Percentiles rank a stretch among this genome's conserved stretches.
Conservation (phyloP, 495 filamentous ascomycete species). For the Cladorrhinum samala region DNA sequence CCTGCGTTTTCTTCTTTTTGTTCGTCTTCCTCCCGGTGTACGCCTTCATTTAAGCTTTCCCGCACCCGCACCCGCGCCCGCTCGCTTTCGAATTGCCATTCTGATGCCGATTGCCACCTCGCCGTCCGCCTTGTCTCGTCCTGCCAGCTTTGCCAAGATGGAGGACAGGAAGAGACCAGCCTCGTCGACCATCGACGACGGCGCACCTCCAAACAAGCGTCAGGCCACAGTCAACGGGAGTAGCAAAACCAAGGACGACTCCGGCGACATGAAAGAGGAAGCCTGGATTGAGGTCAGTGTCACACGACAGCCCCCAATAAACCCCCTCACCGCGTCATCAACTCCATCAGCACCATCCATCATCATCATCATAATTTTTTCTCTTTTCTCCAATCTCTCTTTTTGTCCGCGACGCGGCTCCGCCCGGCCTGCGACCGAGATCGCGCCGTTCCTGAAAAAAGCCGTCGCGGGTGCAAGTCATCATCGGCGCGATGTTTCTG, state of each 20-base stretch:
- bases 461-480: slow-evolving; percentile 11
- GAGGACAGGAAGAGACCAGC: slow-evolving; percentile 94
- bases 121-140: slow-evolving; percentile 61
- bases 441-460: slow-evolving; percentile 9
- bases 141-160: slow-evolving; percentile 73
- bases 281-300: slow-evolving; percentile 70
- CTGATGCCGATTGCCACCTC: slow-evolving; percentile 79
- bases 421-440: slow-evolving; percentile 1
- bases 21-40: neutral
- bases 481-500: slow-evolving; percentile 21
- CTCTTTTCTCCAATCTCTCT: slow-evolving; percentile 3
- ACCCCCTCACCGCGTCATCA: slow-evolving; percentile 12
- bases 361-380: slow-evolving; percentile 1
- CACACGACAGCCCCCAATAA: slow-evolving; percentile 23
- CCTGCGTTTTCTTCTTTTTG: slow-evolving; percentile 20
- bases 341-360: slow-evolving; percentile 7
- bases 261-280: slow-evolving; percentile 74
- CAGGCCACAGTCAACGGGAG: slow-evolving; percentile 78
- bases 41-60: slow-evolving; percentile 13
- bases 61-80: slow-evolving; percentile 15
- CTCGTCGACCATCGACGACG: slow-evolving; percentile 63
- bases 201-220: slow-evolving; percentile 78
- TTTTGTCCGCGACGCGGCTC: slow-evolving; percentile 10
- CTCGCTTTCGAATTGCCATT: slow-evolving; percentile 25
- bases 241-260: slow-evolving; percentile 64